phyloP scores from a whole-genome alignment of 2,329 filamentous ascomycete genomes.

The Cladobotryum protrusum region DNA sequence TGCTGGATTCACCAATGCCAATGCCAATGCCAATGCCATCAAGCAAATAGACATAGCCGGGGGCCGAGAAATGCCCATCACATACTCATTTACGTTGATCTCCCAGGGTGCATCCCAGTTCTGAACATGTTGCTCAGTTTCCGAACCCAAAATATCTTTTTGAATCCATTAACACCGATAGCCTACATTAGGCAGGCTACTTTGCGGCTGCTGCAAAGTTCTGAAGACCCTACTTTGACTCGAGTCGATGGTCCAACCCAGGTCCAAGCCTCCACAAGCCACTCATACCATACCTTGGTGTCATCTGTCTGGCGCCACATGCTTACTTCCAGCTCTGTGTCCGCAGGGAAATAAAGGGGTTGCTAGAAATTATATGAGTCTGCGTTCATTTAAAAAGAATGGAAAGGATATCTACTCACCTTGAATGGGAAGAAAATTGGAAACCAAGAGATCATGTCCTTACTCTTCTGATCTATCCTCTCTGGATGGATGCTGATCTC shows the following conservation, averaged over 20 bases:
- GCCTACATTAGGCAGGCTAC: slow-evolving; percentile 64
- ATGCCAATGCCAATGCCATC: too few relatives aligned
- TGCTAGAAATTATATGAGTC: slow-evolving; percentile 44
- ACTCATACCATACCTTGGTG: slow-evolving; percentile 97
- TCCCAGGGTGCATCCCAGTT: too few relatives aligned
- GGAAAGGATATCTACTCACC: slow-evolving; percentile 44
- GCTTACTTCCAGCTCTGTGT: slow-evolving; percentile 78
- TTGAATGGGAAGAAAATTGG: slow-evolving; percentile 96
- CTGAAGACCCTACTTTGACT: slow-evolving; percentile 60
- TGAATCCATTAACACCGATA: too few relatives aligned
- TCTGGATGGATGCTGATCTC: slow-evolving; percentile 92
- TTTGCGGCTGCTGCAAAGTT: slow-evolving; percentile 62
- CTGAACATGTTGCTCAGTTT: too few relatives aligned
- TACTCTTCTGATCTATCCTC: slow-evolving; percentile 85
- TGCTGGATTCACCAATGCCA: too few relatives aligned
- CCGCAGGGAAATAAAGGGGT: slow-evolving; percentile 78
- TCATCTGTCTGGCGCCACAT: slow-evolving; percentile 98
- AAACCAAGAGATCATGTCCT: slow-evolving; percentile 99
- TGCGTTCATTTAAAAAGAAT: neutral
- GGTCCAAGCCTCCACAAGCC: slow-evolving; percentile 81
- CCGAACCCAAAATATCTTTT: too few relatives aligned
- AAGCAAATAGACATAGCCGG: too few relatives aligned
- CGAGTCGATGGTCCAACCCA: slow-evolving; percentile 54
- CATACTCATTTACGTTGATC: too few relatives aligned
- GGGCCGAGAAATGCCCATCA: too few relatives aligned